A percentile compares a stretch with the other conserved stretches of the same genome.
Conservation (phyloP, 805 yeast species). For the Tanozyma kutaoensis region DNA sequence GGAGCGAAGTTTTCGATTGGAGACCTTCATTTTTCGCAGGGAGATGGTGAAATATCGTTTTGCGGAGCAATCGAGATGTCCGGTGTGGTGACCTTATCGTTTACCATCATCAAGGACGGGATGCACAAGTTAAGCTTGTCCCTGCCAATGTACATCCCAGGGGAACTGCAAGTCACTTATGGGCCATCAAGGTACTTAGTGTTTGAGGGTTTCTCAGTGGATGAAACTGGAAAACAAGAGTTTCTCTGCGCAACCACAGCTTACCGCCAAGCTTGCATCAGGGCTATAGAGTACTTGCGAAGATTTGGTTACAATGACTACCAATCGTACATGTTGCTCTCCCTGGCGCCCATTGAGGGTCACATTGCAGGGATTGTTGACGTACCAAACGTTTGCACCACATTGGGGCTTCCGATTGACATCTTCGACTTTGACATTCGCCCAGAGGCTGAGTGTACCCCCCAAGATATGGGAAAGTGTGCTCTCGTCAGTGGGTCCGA, state of each 20-base stretch:
- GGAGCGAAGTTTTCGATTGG: slow-evolving; percentile 38
- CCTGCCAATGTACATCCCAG: slow-evolving; percentile 34
- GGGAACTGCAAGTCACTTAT: slow-evolving; percentile 34
- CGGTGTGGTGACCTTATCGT: slow-evolving; percentile 30
- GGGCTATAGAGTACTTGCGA: slow-evolving; percentile 36
- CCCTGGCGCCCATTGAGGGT: slow-evolving; percentile 38
- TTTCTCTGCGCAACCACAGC: slow-evolving; percentile 37
- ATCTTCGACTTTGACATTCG: slow-evolving; percentile 35
- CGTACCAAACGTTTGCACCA: slow-evolving; percentile 39
- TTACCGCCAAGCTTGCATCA: slow-evolving; percentile 34
- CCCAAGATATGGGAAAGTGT: slow-evolving; percentile 22
- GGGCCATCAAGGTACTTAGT: slow-evolving; percentile 37
- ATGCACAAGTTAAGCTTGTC: slow-evolving; percentile 25
- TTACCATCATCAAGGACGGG: slow-evolving; percentile 28
- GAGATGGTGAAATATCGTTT: slow-evolving; percentile 40
- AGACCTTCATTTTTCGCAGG: slow-evolving; percentile 38
- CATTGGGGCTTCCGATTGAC: slow-evolving; percentile 37
- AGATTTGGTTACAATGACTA: slow-evolving; percentile 38
- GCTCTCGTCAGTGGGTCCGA: slow-evolving; percentile 15
- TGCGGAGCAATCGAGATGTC: slow-evolving; percentile 45
- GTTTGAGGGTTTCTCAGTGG: slow-evolving; percentile 41
- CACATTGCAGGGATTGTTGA: slow-evolving; percentile 40
- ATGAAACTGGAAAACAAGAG: slow-evolving; percentile 31
- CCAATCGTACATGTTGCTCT: slow-evolving; percentile 31
- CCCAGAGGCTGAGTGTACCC: slow-evolving; percentile 18